Percentiles rank a stretch among this genome's conserved stretches.
These are phyloP conservation scores for Phascolomyces articulosus DNA, from an alignment of 371 early-diverging fungal species.

Conservation along the genomic window DNA sequence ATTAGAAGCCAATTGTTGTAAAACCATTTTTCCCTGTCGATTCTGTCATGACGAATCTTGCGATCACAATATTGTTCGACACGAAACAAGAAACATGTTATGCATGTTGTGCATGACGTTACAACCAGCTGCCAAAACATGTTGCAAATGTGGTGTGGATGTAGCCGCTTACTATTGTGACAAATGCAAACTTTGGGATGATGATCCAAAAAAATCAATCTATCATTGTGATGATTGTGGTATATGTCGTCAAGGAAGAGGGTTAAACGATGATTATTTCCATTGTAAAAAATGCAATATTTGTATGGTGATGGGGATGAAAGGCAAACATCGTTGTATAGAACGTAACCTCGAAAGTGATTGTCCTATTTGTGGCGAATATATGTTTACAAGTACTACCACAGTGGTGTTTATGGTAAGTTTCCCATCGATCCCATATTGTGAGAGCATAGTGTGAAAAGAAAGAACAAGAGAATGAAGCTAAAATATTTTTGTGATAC, in stretches of 20 bases:
- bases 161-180: conserved; percentile 90
- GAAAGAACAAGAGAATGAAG: too few species aligned
- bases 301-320: conserved; percentile 81
- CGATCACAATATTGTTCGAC: conserved; percentile 85
- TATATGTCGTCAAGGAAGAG: conserved; percentile 91
- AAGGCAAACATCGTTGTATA: conserved; percentile 89
- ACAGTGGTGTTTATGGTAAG: conserved; percentile 87
- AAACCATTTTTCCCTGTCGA: conserved; percentile 87
- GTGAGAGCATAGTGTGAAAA: too few species aligned
- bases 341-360: conserved; percentile 91
- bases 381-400: conserved; percentile 87
- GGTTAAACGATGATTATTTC: conserved; percentile 81
- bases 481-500: too few species aligned
- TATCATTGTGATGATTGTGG: conserved; percentile 95
- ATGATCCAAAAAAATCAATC: conserved; percentile 77
- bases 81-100: conserved; percentile 83
- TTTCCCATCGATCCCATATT: conserved; percentile 11
- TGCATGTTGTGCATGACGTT: conserved; percentile 89
- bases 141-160: conserved; percentile 65
- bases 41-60: conserved; percentile 95
- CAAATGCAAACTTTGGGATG: conserved; percentile 94
- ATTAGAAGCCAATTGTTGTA: conserved; percentile 93
- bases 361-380: conserved; percentile 98
- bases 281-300: conserved; percentile 96
- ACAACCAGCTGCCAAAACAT: conserved; percentile 82